These are phyloP conservation scores for Hypoxylon sp. DNA, from an alignment of 2,329 filamentous ascomycete genomes.

Conservation along the genomic window DNA sequence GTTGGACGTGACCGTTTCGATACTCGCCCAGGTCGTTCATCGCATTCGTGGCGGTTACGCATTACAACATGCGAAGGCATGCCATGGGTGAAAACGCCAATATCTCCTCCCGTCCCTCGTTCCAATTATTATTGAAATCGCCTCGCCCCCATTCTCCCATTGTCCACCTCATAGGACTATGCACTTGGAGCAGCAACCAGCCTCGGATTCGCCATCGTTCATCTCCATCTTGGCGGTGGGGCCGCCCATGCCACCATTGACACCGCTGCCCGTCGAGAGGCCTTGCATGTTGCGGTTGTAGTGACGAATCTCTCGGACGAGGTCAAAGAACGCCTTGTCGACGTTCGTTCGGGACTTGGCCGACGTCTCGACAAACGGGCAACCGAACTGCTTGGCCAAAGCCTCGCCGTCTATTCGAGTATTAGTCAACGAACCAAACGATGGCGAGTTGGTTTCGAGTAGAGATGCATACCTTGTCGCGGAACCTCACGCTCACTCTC, in stretches of 20 bases:
- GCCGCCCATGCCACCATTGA: conserved; percentile 67
- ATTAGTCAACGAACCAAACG: too few species aligned
- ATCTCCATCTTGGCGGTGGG: conserved; percentile 80
- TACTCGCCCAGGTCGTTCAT: conserved; percentile 38
- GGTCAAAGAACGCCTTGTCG: conserved; percentile 97
- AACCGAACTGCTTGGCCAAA: conserved; percentile 85
- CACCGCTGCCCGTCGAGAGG: conserved; percentile 75
- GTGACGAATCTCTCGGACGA: conserved; percentile 95
- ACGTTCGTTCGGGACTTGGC: conserved; percentile 98
- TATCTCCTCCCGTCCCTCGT: conserved; percentile 29
- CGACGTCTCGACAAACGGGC: conserved; percentile 99
- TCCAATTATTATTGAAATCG: conserved; percentile 26
- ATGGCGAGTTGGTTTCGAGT: conserved; percentile 12
- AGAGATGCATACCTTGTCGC: conserved; percentile 73
- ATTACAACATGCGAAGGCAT: conserved; percentile 19
- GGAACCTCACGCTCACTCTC: conserved; percentile 91
- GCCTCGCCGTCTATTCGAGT: conserved; percentile 79
- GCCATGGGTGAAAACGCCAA: conserved; percentile 15
- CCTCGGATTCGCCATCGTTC: conserved; percentile 70
- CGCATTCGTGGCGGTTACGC: conserved; percentile 36
- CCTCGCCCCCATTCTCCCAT: conserved; percentile 18
- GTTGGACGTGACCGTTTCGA: conserved; percentile 42
- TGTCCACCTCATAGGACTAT: conserved; percentile 76
- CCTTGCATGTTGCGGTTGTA: conserved; percentile 99
- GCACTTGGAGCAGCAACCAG: conserved; percentile 86